Conservation (phyloP, 805 yeast species). For the Diddensiella transvaalensis region DNA sequence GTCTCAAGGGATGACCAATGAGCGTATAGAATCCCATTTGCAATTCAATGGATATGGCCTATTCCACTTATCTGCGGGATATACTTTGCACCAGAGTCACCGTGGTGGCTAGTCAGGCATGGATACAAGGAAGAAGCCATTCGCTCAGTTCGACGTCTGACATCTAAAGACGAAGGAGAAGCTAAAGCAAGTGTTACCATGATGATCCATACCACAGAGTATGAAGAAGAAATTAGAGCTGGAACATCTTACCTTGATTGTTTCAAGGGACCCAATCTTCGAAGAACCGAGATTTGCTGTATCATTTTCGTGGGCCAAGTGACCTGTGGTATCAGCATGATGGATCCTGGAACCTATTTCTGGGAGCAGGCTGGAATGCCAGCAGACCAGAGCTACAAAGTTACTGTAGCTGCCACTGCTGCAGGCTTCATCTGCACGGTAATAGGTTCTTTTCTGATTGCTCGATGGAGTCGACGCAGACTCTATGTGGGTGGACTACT, state of each 20-base stretch:
- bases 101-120: conserved; percentile 51
- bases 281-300: conserved; percentile 41
- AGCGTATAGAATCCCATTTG: conserved; percentile 53
- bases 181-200: conserved; percentile 30
- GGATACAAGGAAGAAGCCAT: conserved; percentile 43
- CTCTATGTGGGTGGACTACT: conserved; percentile 35
- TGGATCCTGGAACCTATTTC: conserved; percentile 43
- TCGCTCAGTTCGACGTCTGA: conserved; percentile 36
- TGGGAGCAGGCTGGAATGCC: conserved; percentile 41
- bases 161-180: conserved; percentile 1
- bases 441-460: conserved; percentile 20
- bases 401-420: conserved; percentile 43
- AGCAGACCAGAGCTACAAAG: conserved; percentile 37
- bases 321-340: conserved; percentile 33
- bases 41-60: conserved; percentile 59
- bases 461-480: conserved; percentile 24
- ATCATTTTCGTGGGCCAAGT: conserved; percentile 19
- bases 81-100: conserved; percentile 51
- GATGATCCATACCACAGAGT: conserved; percentile 36
- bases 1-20: conserved; percentile 27
- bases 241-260: conserved; percentile 39
- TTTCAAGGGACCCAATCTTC: conserved; percentile 43
- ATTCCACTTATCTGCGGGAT: conserved; percentile 39
- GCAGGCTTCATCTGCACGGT: conserved; percentile 44
- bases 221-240: conserved; percentile 7